Base-by-base conservation (phyloP, 2,329 filamentous ascomycete genomes). In the Nemania sp. region DNA sequence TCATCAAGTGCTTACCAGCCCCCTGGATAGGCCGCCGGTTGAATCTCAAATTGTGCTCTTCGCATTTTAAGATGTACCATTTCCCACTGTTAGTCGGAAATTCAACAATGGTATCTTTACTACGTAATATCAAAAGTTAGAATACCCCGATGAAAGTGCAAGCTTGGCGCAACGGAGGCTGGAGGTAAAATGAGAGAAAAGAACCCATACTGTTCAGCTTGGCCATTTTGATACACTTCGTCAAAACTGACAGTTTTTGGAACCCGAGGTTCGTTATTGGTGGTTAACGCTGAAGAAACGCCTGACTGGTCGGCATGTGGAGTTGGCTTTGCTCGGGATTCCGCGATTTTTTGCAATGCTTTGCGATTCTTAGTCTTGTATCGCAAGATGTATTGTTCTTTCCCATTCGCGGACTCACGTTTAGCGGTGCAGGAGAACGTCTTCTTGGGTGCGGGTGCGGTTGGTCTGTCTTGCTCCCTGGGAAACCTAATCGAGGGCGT, bases 61-160 rank as follows among this genome's bases (percentile, higher is more conserved):
- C 74, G 65, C 77, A 79, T 54, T 72, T 75, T 2, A 78, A 57
- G 5, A 79, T 76, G 54, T 77, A 79, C 65, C 69, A 78, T 4
- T 70, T 73, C 73, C 57, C 68, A 75, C 59, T 76, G 67, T 5
- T 72, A 65, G 13, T 75, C 75, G 40, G 58, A 46, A 11, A 60
- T 20, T 65, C 55, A 12, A 64, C 20, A 39, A 65, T 65, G 1
- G 48, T 61, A 43, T 72, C 66, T 32, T 76, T 75, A 62, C 60
- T 63, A 45, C 29, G 54, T 43, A 34, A 39, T 13, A 43, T 9
- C 3, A 18, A 6, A 32, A 3, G 47, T 63, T 47, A 60, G 52
- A 40, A 9, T 47, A 12, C n/a, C n/a, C n/a, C 42, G 18, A 29
- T 11, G 13, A 10, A 21, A 5, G n/a, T 18, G 29, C 17, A 45